phyloP scores from a whole-genome alignment of 768 basidiomycete species.

The Hortiboletus flavorubellus region DNA sequence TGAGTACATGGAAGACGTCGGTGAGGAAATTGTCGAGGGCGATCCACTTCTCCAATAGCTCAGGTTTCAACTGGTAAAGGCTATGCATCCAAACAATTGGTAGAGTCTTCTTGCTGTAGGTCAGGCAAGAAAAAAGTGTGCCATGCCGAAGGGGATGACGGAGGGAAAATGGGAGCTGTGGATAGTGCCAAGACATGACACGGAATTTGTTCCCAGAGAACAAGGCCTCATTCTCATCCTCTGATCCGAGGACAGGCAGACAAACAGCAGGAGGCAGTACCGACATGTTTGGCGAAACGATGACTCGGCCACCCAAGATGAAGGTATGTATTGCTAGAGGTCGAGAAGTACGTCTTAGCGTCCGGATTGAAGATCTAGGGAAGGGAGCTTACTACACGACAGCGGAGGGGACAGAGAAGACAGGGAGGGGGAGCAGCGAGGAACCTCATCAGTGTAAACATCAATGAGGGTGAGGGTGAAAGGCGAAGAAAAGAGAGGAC shows the following conservation, averaged over 20 bases:
- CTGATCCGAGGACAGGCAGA: background rate
- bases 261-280: background rate
- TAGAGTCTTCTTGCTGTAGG: background rate
- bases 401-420: no score
- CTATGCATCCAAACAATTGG: background rate
- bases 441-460: no score
- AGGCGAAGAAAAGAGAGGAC: no score
- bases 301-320: background rate
- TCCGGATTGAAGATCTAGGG: no score
- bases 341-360: no score
- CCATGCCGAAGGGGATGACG: background rate
- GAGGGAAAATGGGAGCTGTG: background rate
- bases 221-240: background rate
- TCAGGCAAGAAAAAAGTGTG: background rate
- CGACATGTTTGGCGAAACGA: background rate
- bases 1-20: background rate
- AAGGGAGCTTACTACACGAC: no score
- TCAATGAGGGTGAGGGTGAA: no score
- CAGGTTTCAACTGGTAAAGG: background rate
- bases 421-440: no score
- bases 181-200: no score
- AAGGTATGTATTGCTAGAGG: no score
- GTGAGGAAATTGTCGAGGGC: background rate
- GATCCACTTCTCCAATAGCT: background rate
- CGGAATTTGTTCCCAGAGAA: no score